phyloP scores from a whole-genome alignment of 78 protist genomes.

The Neovahlkampfia damariscottae region DNA sequence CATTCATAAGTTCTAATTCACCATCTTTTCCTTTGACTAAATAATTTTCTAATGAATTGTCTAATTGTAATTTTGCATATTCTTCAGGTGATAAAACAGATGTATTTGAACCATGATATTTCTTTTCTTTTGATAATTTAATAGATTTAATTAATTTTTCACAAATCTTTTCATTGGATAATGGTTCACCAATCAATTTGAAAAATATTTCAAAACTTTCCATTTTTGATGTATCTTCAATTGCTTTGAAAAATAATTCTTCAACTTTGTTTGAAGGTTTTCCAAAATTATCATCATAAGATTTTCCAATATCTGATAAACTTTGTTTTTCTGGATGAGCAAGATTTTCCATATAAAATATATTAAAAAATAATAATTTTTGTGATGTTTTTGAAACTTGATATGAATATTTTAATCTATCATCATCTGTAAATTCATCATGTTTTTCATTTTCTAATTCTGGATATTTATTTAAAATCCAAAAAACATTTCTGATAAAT shows the following conservation, averaged over 20 bases:
- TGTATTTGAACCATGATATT: not conserved
- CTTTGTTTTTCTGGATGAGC: not conserved
- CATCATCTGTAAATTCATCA: not conserved
- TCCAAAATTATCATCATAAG: slow-evolving; percentile 2
- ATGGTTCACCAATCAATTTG: not conserved
- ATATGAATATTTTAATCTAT: not conserved
- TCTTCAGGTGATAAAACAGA: not conserved
- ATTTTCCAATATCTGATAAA: not conserved
- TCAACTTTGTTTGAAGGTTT: not conserved
- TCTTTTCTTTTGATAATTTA: not conserved
- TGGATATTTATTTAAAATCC: slow-evolving; percentile 12
- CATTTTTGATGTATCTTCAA: not conserved
- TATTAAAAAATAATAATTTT: not conserved
- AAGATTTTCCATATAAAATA: not conserved
- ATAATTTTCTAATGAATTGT: not conserved
- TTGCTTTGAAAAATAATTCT: not conserved
- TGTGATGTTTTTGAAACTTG: not conserved
- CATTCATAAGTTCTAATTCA: not conserved
- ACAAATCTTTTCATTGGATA: not conserved
- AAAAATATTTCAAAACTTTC: not conserved
- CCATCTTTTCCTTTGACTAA: not conserved
- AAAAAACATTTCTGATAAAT: slow-evolving; percentile 9
- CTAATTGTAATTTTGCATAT: not conserved
- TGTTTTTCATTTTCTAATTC: not conserved
- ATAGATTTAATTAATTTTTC: not conserved